phyloP scores from a whole-genome alignment of 306 rosid species.

The Benincasa hispida region DNA sequence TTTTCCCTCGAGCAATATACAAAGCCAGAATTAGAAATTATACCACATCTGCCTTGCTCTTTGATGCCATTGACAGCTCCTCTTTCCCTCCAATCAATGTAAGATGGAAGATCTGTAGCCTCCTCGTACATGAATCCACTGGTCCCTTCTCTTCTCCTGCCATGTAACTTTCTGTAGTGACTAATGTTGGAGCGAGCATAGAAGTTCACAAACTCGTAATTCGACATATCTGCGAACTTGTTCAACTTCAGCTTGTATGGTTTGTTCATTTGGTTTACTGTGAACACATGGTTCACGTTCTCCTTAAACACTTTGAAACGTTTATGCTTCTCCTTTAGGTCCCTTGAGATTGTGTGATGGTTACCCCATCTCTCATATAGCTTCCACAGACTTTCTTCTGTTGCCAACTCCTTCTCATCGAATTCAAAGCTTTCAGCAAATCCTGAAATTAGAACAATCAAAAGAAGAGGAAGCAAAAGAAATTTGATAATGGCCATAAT shows the following conservation, averaged over 20 bases:
- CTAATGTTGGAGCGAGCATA: conserved; percentile 24
- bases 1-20: not conserved
- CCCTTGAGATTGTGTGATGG: conserved; percentile 21
- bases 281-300: conserved; percentile 27
- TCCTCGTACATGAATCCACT: conserved; percentile 16
- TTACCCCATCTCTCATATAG: conserved; percentile 39
- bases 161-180: conserved; percentile 18
- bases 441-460: conserved; percentile 19
- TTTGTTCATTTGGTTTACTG: conserved; percentile 31
- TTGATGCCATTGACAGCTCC: conserved; percentile 31
- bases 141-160: not conserved
- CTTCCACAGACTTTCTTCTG: conserved; percentile 26
- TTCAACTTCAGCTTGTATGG: conserved; percentile 39
- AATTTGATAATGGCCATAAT: conserved; percentile 8
- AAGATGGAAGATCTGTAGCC: conserved; percentile 12
- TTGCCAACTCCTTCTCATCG: conserved; percentile 29
- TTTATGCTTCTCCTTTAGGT: conserved; percentile 18
- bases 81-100: conserved; percentile 37
- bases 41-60: conserved; percentile 39
- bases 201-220: conserved; percentile 21
- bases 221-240: conserved; percentile 41
- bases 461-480: conserved; percentile 8
- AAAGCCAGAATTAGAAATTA: not conserved
- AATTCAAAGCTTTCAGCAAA: conserved; percentile 23
- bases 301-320: conserved; percentile 41